These are phyloP conservation scores for Delitschia confertaspora DNA, from an alignment of 495 filamentous ascomycete species.

Conservation along the genomic window DNA sequence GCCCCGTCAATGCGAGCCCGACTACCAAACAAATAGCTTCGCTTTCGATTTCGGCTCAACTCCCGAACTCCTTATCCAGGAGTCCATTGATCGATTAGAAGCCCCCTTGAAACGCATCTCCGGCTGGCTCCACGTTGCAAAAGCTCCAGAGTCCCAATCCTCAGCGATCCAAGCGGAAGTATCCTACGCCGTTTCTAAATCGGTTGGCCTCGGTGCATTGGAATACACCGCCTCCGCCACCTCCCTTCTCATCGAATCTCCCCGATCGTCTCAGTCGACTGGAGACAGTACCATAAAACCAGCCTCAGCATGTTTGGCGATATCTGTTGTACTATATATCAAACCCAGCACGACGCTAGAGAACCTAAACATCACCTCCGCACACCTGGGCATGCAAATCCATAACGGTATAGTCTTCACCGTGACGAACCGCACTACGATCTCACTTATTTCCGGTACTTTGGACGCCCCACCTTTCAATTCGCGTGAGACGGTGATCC, in stretches of 20 bases:
- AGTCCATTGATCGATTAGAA: slow-evolving; percentile 14
- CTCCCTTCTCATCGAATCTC: slow-evolving; percentile 10
- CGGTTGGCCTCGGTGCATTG: slow-evolving; percentile 11
- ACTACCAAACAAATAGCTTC: slow-evolving; percentile 16
- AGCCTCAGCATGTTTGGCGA: slow-evolving; percentile 17
- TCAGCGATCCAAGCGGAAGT: slow-evolving; percentile 13
- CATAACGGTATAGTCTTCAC: slow-evolving; percentile 10
- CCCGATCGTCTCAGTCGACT: slow-evolving; percentile 2
- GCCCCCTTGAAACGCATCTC: slow-evolving; percentile 10
- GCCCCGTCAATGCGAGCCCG: slow-evolving; percentile 14
- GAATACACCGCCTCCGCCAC: slow-evolving; percentile 3
- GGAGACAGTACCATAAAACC: not conserved
- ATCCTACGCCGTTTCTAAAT: slow-evolving; percentile 14
- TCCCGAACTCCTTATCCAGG: slow-evolving; percentile 9
- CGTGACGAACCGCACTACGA: slow-evolving; percentile 18
- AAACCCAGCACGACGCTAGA: slow-evolving; percentile 8
- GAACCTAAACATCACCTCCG: slow-evolving; percentile 15
- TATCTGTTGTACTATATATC: slow-evolving; percentile 20
- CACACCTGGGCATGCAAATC: slow-evolving; percentile 20
- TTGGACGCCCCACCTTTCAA: slow-evolving; percentile 13
- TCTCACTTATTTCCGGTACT: slow-evolving; percentile 17
- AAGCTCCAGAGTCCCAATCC: slow-evolving; percentile 13
- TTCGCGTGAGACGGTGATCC: slow-evolving; percentile 27
- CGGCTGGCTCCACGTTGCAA: slow-evolving; percentile 20
- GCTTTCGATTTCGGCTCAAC: slow-evolving; percentile 6